A percentile compares a stretch with the other conserved stretches of the same genome.
Evolutionary conservation across 176 grass and related monocot genomes (phyloP).

Genomic region (Triticum aestivum): DNA sequence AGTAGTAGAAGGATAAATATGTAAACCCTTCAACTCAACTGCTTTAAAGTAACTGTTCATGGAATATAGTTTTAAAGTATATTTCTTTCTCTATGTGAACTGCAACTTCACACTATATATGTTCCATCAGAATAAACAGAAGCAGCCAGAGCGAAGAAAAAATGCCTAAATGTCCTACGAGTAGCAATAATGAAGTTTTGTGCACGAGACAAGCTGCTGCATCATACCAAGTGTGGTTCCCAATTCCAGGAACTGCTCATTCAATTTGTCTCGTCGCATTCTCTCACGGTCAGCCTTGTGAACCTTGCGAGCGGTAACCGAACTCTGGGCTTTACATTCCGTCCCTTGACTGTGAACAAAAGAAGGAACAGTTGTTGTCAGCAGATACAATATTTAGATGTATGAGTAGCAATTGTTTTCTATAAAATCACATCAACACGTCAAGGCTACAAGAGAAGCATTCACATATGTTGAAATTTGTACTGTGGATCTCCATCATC

Average conservation of each 20-base stretch:
- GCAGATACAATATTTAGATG: slow-evolving; percentile 2
- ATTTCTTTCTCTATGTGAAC: neutral
- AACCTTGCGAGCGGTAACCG: slow-evolving; percentile 47
- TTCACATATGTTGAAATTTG: neutral
- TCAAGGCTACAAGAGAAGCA: neutral
- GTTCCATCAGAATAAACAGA: slow-evolving; percentile 14
- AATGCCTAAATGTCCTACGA: neutral
- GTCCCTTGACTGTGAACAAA: slow-evolving; percentile 34
- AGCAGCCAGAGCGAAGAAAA: slow-evolving; percentile 13
- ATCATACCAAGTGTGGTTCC: slow-evolving; percentile 74
- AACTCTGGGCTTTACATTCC: slow-evolving; percentile 30
- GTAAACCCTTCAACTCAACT: neutral
- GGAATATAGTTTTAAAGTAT: slow-evolving; percentile 4
- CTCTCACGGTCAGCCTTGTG: slow-evolving; percentile 96
- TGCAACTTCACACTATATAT: neutral
- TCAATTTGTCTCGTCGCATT: slow-evolving; percentile 82
- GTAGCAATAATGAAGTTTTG: neutral
- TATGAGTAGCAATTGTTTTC: neutral
- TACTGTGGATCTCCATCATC: neutral
- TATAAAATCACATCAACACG: neutral
- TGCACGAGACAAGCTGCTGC: neutral
- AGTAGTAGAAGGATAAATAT: neutral
- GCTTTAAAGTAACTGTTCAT: neutral
- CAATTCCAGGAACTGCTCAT: slow-evolving; percentile 80
- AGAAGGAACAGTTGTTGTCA: slow-evolving; percentile 1